Percentiles rank a stretch among this genome's conserved stretches.
Conservation (phyloP, 2,329 filamentous ascomycete species). For the Trichoderma pleuroti region DNA sequence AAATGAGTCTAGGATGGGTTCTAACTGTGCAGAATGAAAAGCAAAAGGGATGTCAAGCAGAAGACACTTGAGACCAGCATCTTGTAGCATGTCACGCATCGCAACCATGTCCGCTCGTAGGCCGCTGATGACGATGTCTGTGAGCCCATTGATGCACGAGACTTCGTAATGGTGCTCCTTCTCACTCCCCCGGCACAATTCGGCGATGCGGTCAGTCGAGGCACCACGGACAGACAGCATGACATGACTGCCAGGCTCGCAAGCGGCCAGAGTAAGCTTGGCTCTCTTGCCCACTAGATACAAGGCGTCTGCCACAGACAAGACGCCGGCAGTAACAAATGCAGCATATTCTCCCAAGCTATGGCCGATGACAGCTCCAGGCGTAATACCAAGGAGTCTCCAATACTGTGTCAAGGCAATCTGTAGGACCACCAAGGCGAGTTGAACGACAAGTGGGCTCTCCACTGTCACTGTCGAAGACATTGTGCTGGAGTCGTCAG, state of each 20-base stretch:
- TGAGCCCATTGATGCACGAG: slow-evolving; percentile 59
- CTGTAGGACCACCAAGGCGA: slow-evolving; percentile 31
- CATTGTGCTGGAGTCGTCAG: not conserved
- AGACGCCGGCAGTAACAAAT: slow-evolving; percentile 66
- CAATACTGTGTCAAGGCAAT: slow-evolving; percentile 56
- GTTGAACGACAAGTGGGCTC: not conserved
- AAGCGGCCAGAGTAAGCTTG: slow-evolving; percentile 60
- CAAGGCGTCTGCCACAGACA: slow-evolving; percentile 69
- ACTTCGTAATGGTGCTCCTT: slow-evolving; percentile 59
- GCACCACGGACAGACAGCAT: slow-evolving; percentile 48
- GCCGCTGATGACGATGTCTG: slow-evolving; percentile 35
- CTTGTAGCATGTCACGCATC: not conserved
- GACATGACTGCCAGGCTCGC: slow-evolving; percentile 63
- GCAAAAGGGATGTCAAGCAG: slow-evolving; percentile 50
- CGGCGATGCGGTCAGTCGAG: slow-evolving; percentile 52
- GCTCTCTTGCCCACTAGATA: slow-evolving; percentile 69
- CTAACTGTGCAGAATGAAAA: slow-evolving; percentile 52
- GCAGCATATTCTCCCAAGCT: slow-evolving; percentile 39
- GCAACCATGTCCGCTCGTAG: not conserved
- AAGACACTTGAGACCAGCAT: slow-evolving; percentile 30
- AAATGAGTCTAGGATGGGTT: slow-evolving; percentile 56
- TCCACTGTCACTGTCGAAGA: not conserved
- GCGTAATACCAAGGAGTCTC: slow-evolving; percentile 48
- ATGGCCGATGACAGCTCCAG: slow-evolving; percentile 56
- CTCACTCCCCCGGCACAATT: slow-evolving; percentile 34